These are phyloP conservation scores for Passalora sequoiae DNA, from an alignment of 2,329 filamentous ascomycete genomes.

Conservation along the genomic window DNA sequence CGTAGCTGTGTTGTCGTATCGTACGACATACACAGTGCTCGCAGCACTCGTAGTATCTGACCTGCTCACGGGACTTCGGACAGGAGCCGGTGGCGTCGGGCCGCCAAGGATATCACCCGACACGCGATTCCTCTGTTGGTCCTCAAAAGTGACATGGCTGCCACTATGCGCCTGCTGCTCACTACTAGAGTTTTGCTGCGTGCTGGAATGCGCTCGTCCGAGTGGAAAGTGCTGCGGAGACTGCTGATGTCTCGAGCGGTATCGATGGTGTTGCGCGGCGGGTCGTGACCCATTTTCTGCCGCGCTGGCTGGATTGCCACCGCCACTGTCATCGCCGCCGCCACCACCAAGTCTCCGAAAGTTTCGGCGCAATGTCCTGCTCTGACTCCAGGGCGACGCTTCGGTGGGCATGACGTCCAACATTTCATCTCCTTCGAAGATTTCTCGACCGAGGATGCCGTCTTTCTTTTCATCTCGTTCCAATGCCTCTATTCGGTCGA, in stretches of 20 bases:
- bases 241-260: slow-evolving; percentile 20
- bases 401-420: slow-evolving; percentile 61
- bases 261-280: slow-evolving; percentile 25
- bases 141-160: slow-evolving; percentile 5
- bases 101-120: slow-evolving; percentile 12
- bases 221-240: slow-evolving; percentile 31
- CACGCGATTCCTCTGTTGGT: slow-evolving; percentile 1
- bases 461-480: slow-evolving; percentile 93
- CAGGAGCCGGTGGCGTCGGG: slow-evolving; percentile 42
- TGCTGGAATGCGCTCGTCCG: slow-evolving; percentile 29
- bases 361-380: slow-evolving; percentile 35
- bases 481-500: slow-evolving; percentile 85
- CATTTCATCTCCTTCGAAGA: slow-evolving; percentile 94
- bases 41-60: slow-evolving; percentile 58
- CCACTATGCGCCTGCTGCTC: slow-evolving; percentile 6
- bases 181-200: slow-evolving; percentile 14
- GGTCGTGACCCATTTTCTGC: slow-evolving; percentile 27
- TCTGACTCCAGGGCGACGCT: slow-evolving; percentile 49
- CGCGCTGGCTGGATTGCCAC: slow-evolving; percentile 22
- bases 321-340: slow-evolving; percentile 30
- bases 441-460: slow-evolving; percentile 80
- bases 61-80: slow-evolving; percentile 54
- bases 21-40: slow-evolving; percentile 60
- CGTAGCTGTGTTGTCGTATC: slow-evolving; percentile 51
- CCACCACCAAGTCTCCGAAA: slow-evolving; percentile 18